These are phyloP conservation scores for Albugo candida DNA, from an alignment of 352 stramenopile species.

Conservation along the genomic window DNA sequence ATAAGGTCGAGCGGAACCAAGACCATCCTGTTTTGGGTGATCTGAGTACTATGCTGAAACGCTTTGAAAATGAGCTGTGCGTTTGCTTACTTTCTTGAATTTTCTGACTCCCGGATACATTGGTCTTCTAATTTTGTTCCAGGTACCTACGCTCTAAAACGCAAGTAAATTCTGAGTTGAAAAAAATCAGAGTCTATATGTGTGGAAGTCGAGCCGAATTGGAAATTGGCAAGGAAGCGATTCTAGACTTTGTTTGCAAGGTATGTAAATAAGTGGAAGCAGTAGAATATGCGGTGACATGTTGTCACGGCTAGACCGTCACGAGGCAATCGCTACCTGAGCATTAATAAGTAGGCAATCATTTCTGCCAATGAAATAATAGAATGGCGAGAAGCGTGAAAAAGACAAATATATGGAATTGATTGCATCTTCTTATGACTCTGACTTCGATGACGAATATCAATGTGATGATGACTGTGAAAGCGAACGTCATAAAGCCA, in stretches of 20 bases:
- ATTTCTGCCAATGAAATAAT: no score
- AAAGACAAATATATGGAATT: no score
- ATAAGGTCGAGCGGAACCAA: slow-evolving; percentile 27
- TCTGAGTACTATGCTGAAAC: slow-evolving; percentile 46
- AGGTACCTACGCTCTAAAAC: slow-evolving; percentile 52
- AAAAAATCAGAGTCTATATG: slow-evolving; percentile 56
- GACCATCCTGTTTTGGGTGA: slow-evolving; percentile 56
- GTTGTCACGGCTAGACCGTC: no score
- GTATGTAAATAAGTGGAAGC: slow-evolving; percentile 9
- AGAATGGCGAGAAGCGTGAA: no score
- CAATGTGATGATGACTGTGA: not conserved
- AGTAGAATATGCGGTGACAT: no score
- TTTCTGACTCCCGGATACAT: not conserved
- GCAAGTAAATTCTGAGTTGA: slow-evolving; percentile 51
- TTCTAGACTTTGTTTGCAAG: slow-evolving; percentile 79
- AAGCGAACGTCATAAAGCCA: not conserved
- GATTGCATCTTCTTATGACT: not conserved
- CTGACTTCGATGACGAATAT: not conserved
- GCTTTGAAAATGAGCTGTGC: slow-evolving; percentile 61
- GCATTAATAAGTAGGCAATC: no score
- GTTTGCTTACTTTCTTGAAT: slow-evolving; percentile 7
- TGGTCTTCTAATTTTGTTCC: not conserved
- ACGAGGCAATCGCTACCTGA: no score
- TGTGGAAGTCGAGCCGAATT: slow-evolving; percentile 44
- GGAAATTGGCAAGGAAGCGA: slow-evolving; percentile 72